phyloP scores from a whole-genome alignment of 768 basidiomycete genomes.

The Russula vinacea region DNA sequence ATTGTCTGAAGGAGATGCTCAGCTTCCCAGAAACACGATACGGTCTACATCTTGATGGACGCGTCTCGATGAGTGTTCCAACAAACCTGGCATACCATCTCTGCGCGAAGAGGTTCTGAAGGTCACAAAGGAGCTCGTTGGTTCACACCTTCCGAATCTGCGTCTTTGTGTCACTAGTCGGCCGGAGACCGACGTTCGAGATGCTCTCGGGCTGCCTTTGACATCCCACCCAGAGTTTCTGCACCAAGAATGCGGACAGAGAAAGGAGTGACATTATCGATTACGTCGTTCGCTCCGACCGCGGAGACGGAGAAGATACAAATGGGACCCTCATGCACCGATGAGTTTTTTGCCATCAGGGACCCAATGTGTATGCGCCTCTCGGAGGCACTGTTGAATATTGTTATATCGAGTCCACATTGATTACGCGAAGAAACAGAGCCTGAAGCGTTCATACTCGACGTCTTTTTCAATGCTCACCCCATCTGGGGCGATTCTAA shows the following conservation, averaged over 20 bases:
- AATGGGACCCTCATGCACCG: background rate
- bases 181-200: background rate
- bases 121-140: background rate
- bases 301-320: background rate
- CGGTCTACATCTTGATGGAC: background rate
- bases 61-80: background rate
- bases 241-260: background rate
- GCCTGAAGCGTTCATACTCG: too few relatives aligned
- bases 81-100: background rate
- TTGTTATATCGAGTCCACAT: too few relatives aligned
- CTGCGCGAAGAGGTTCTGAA: background rate
- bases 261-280: background rate
- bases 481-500: too few relatives aligned
- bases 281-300: background rate
- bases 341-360: constrained; percentile 8
- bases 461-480: too few relatives aligned
- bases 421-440: too few relatives aligned
- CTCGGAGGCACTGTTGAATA: too few relatives aligned
- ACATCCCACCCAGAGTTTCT: background rate
- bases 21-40: background rate
- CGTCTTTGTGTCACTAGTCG: background rate
- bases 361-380: background rate
- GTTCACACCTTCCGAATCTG: background rate
- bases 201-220: background rate
- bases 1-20: background rate